Percentiles rank a stretch among this genome's conserved stretches.
These are phyloP conservation scores for Colletotrichum cordylinicola DNA, from an alignment of 2,329 filamentous ascomycete species.

Conservation along the genomic window DNA sequence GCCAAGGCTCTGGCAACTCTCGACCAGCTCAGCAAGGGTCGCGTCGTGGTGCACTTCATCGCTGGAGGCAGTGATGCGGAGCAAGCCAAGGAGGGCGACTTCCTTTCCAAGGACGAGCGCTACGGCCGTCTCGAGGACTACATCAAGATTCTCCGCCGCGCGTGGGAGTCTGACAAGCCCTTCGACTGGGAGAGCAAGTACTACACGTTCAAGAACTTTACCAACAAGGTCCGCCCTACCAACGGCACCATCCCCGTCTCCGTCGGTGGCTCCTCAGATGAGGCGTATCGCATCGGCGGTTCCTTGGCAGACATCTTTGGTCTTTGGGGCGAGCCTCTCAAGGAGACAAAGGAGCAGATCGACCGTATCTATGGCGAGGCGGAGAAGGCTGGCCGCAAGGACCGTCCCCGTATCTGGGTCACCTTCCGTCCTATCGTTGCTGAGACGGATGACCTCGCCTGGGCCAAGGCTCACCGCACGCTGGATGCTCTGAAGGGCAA, in stretches of 20 bases:
- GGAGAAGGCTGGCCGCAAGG: slow-evolving; percentile 59
- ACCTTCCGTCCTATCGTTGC: slow-evolving; percentile 67
- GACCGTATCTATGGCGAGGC: slow-evolving; percentile 65
- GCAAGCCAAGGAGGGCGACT: slow-evolving; percentile 66
- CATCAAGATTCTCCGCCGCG: slow-evolving; percentile 63
- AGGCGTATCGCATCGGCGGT: slow-evolving; percentile 65
- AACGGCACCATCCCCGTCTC: slow-evolving; percentile 62
- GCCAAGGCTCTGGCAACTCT: slow-evolving; percentile 67
- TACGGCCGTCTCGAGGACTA: slow-evolving; percentile 66
- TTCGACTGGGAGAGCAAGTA: slow-evolving; percentile 68
- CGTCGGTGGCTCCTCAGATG: slow-evolving; percentile 63
- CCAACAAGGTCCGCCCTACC: slow-evolving; percentile 57
- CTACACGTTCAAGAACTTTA: slow-evolving; percentile 65
- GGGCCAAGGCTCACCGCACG: slow-evolving; percentile 63
- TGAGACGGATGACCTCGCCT: slow-evolving; percentile 67
- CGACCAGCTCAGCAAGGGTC: slow-evolving; percentile 62
- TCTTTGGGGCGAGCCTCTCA: slow-evolving; percentile 68
- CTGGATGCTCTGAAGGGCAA: slow-evolving; percentile 56
- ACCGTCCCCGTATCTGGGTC: slow-evolving; percentile 67
- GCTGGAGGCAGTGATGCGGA: slow-evolving; percentile 66
- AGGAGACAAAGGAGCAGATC: slow-evolving; percentile 69
- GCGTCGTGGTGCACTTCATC: slow-evolving; percentile 68
- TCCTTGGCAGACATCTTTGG: slow-evolving; percentile 67
- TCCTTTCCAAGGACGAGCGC: slow-evolving; percentile 60
- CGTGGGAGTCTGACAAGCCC: slow-evolving; percentile 60